Conservation (phyloP, 2,329 filamentous ascomycete genomes). For the Botrytis aclada region DNA sequence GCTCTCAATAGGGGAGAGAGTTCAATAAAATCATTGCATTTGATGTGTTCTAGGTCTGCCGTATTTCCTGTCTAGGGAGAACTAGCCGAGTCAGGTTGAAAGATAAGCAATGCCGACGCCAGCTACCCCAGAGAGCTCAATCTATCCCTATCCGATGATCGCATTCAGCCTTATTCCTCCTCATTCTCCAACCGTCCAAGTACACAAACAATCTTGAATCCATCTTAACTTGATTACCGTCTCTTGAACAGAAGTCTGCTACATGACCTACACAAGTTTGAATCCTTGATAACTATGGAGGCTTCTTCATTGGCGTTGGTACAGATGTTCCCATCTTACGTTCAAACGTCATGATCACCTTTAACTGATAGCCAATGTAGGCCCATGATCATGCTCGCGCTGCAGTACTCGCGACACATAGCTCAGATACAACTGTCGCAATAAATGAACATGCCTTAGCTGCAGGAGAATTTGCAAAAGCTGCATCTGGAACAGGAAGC, state of each 20-base stretch:
- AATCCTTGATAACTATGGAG: slow-evolving; percentile 54
- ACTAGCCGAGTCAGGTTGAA: not conserved
- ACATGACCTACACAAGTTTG: not conserved
- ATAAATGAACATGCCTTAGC: slow-evolving; percentile 86
- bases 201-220: not conserved
- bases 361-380: slow-evolving; percentile 42
- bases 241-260: not conserved
- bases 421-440: slow-evolving; percentile 72
- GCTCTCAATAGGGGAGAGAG: not conserved
- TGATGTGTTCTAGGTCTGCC: not conserved
- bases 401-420: slow-evolving; percentile 68
- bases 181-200: not conserved
- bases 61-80: not conserved
- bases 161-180: not conserved
- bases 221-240: not conserved
- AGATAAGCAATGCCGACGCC: not conserved
- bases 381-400: slow-evolving; percentile 88
- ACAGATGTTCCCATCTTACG: slow-evolving; percentile 28
- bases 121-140: not conserved
- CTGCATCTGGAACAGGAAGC: slow-evolving; percentile 66
- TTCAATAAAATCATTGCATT: not conserved
- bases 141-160: slow-evolving; percentile 3
- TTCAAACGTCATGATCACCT: slow-evolving; percentile 24
- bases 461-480: slow-evolving; percentile 82
- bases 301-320: slow-evolving; percentile 65